Evolutionary conservation across 352 stramenopile genomes (phyloP).

Genomic region (Globisporangium spiculum): DNA sequence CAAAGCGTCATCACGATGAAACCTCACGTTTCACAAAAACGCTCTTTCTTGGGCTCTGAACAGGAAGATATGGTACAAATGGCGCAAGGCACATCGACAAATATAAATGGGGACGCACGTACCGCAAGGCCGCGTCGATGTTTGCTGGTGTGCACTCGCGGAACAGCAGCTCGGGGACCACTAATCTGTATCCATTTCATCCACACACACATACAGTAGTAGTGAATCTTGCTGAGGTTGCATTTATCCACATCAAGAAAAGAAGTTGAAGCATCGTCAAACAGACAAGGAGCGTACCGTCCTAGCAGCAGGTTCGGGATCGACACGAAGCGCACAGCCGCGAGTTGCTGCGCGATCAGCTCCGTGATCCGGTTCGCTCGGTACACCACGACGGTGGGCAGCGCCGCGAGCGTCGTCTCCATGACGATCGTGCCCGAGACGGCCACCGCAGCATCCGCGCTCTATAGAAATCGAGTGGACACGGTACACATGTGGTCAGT

Average conservation of each 20-base stretch:
- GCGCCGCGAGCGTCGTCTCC: slow-evolving; percentile 46
- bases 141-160: slow-evolving; percentile 41
- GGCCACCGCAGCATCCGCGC: slow-evolving; percentile 46
- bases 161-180: slow-evolving; percentile 74
- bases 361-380: slow-evolving; percentile 64
- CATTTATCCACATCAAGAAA: neutral
- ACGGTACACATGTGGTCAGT: neutral
- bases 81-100: too few species aligned
- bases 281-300: slow-evolving; percentile 24
- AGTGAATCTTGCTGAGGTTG: neutral
- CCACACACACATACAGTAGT: neutral
- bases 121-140: slow-evolving; percentile 33
- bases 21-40: neutral
- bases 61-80: neutral
- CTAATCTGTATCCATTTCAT: slow-evolving; percentile 19
- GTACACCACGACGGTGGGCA: slow-evolving; percentile 73
- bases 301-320: slow-evolving; percentile 68
- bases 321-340: slow-evolving; percentile 70
- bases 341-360: slow-evolving; percentile 42
- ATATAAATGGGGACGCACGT: neutral
- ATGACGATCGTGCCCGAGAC: slow-evolving; percentile 74
- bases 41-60: neutral
- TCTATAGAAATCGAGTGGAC: slow-evolving; percentile 17
- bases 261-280: neutral
- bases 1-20: neutral